phyloP scores from a whole-genome alignment of 2,329 filamentous ascomycete species.

The Ramularia endophylla region DNA sequence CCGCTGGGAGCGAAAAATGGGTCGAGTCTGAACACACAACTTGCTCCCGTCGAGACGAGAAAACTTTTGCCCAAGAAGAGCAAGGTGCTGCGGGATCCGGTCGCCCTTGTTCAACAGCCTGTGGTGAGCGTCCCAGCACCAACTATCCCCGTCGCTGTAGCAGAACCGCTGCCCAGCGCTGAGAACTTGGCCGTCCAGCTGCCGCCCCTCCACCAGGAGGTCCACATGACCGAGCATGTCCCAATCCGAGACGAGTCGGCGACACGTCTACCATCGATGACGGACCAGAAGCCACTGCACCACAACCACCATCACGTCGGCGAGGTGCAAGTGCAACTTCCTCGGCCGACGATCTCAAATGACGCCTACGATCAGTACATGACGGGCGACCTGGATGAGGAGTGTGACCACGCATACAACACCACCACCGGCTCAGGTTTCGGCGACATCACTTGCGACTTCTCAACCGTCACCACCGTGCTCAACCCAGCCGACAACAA shows the following conservation, averaged over 20 bases:
- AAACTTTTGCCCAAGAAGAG: constrained; percentile 31
- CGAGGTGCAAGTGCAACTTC: neutral
- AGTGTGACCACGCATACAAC: constrained; percentile 63
- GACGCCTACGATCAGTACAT: constrained; percentile 14
- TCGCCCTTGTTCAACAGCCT: constrained; percentile 2
- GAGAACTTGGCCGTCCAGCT: constrained; percentile 10
- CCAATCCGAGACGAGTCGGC: constrained; percentile 25
- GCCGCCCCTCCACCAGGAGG: constrained; percentile 16
- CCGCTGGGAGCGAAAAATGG: constrained; percentile 36
- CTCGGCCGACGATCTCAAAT: constrained; percentile 5
- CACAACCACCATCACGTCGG: neutral
- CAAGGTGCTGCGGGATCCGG: constrained; percentile 26
- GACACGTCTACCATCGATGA: constrained; percentile 5
- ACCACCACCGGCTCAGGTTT: constrained; percentile 75
- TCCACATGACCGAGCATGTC: constrained; percentile 22
- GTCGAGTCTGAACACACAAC: constrained; percentile 35
- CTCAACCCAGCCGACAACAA: constrained; percentile 60
- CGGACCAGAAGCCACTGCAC: constrained; percentile 4
- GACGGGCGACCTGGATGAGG: constrained; percentile 48
- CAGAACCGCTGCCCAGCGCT: constrained; percentile 2
- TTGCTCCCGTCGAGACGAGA: constrained; percentile 15
- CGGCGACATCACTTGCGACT: constrained; percentile 58
- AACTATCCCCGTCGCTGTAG: constrained; percentile 5
- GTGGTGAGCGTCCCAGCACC: constrained; percentile 6
- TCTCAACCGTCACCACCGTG: constrained; percentile 58